A percentile compares a stretch with the other conserved stretches of the same genome.
Conservation (phyloP, 2,329 filamentous ascomycete genomes). For the Thielaviopsis cerberus region DNA sequence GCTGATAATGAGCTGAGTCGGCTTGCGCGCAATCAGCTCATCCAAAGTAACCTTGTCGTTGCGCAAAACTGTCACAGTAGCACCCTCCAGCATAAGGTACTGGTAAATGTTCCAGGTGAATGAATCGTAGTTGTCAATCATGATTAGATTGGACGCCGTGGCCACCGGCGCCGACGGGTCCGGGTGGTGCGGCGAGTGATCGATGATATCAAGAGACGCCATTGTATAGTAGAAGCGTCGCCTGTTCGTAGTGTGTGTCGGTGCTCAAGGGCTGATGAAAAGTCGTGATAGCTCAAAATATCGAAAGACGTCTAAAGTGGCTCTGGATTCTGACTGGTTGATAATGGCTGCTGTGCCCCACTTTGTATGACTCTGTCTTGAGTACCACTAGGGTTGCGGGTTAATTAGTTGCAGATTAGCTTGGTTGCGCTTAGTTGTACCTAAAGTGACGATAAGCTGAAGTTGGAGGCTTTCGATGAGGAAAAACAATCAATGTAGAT, state of each 20-base stretch:
- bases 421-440: neutral
- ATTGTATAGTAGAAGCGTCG: constrained; percentile 20
- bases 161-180: constrained; percentile 52
- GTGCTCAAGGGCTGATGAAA: neutral
- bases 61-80: constrained; percentile 70
- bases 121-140: constrained; percentile 98
- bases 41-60: constrained; percentile 84
- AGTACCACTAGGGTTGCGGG: neutral
- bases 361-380: constrained; percentile 1
- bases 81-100: constrained; percentile 90
- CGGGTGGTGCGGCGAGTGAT: constrained; percentile 77
- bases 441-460: too few relatives aligned
- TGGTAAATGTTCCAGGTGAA: constrained; percentile 99
- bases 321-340: neutral
- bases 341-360: neutral
- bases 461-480: neutral
- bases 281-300: neutral
- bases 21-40: constrained; percentile 63
- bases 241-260: neutral
- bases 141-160: constrained; percentile 72
- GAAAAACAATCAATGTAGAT: neutral
- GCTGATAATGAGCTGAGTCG: constrained; percentile 86
- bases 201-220: constrained; percentile 35
- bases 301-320: neutral
- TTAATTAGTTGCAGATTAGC: too few relatives aligned